Evolutionary conservation across 768 basidiomycete genomes (phyloP).

Genomic region (Crassisporium funariophilum): DNA sequence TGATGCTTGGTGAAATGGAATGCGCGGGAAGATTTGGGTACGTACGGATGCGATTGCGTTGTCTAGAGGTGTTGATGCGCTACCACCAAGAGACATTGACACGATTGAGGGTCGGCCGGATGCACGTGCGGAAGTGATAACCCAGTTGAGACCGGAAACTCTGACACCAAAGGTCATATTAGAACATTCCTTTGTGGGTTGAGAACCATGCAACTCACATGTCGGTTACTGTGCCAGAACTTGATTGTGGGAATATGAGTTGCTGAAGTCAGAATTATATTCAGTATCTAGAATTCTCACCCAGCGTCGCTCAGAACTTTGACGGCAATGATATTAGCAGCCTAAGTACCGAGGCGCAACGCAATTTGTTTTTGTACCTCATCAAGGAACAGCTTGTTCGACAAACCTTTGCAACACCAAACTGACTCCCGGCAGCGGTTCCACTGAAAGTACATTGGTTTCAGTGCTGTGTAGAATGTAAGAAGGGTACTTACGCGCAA

Average conservation of each 20-base stretch:
- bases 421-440: slow-evolving; percentile 35
- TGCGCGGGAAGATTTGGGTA: neutral
- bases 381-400: neutral
- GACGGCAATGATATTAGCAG: slow-evolving; percentile 39
- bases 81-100: slow-evolving; percentile 39
- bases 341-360: too few species aligned
- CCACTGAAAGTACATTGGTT: slow-evolving; percentile 21
- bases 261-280: neutral
- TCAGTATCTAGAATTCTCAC: slow-evolving; percentile 12
- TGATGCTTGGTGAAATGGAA: neutral
- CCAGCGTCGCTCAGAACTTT: slow-evolving; percentile 42
- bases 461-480: neutral
- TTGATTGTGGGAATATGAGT: neutral
- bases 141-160: slow-evolving; percentile 36
- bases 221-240: slow-evolving; percentile 21
- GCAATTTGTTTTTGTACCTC: too few species aligned
- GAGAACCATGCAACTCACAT: slow-evolving; percentile 18
- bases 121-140: slow-evolving; percentile 17
- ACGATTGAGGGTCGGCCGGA: slow-evolving; percentile 34
- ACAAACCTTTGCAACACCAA: slow-evolving; percentile 34
- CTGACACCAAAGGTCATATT: too few species aligned
- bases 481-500: slow-evolving; percentile 28
- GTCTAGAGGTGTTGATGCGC: slow-evolving; percentile 29
- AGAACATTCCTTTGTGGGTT: neutral
- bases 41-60: slow-evolving; percentile 30